Base-by-base conservation (phyloP, 208 protist genomes). In the Trypanosoma cruzi region DNA sequence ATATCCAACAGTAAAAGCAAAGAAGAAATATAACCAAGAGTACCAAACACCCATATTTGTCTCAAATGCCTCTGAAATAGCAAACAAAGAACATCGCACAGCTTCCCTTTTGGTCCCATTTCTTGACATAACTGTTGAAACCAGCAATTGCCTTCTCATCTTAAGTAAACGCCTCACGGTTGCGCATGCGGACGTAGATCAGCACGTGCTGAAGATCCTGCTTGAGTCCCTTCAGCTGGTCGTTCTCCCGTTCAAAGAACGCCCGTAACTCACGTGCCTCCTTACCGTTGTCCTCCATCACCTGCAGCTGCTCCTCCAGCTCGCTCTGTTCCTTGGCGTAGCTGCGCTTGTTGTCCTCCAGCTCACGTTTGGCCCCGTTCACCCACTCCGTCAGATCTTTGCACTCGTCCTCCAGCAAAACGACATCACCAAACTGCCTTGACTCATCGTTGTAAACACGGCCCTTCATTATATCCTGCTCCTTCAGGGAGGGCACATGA, bases 171-270 rank as follows among this genome's bases (percentile, higher is more conserved):
- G n/a, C n/a, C n/a, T n/a, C n/a, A n/a, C n/a, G n/a, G n/a, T n/a
- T n/a, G n/a, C n/a, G n/a, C n/a, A n/a, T n/a, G n/a, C n/a, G n/a
- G n/a, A n/a, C n/a, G 77, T 93, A 95, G 56, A 88, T 85, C 55
- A 95, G 69, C 37, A 95, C 90, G 14, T 76, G 81, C 75, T 92
- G 85, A 16, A 95, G 72, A 37, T 95, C 90, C 0, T 80, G 79
- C 74, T 90, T 90, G 58, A 95, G 79, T 31, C 59, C 74, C 32
- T 77, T 84, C 31, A 95, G 71, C 66, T 90, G 78, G 44, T 88
- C 75, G 44, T 84, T 73, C 66, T 95, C 87, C 70, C 81, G 81
- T 36, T 75, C 55, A 54, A 92, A 77, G 49, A 71, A 68, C 71
- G 79, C 78, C 55, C 81, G 80, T 63, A 87, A 75, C 64, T 88